A percentile compares a stretch with the other conserved stretches of the same genome.
Conservation (phyloP, 306 rosid genomes). For the Morella rubra region DNA sequence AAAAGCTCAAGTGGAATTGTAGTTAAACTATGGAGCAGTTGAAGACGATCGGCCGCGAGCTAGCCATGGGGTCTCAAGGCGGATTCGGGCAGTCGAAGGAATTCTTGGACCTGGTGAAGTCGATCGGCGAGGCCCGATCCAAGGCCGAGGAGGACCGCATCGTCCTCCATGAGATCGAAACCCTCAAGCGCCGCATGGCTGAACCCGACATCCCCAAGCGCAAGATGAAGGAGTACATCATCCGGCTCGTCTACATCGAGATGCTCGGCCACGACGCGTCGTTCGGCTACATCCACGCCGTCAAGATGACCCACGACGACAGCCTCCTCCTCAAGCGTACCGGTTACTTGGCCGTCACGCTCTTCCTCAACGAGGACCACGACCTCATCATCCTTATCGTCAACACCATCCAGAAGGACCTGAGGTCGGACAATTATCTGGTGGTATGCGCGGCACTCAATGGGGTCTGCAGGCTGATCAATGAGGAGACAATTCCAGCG, state of each 20-base stretch:
- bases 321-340: constrained; percentile 71
- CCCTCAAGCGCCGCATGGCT: constrained; percentile 76
- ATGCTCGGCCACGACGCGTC: constrained; percentile 97
- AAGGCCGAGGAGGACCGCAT: constrained; percentile 95
- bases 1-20: not conserved
- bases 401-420: constrained; percentile 94
- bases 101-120: constrained; percentile 82
- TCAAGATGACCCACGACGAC: constrained; percentile 93
- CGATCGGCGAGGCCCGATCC: constrained; percentile 97
- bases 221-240: constrained; percentile 93
- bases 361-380: constrained; percentile 77
- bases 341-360: constrained; percentile 91
- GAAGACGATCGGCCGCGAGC: constrained; percentile 88
- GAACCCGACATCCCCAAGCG: constrained; percentile 90
- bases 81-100: constrained; percentile 95
- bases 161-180: constrained; percentile 85
- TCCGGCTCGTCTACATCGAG: constrained; percentile 84
- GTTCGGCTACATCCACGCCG: constrained; percentile 93
- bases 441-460: constrained; percentile 85
- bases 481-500: constrained; percentile 94
- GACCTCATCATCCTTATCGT: constrained; percentile 91
- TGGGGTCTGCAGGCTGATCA: constrained; percentile 77
- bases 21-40: constrained; percentile 66
- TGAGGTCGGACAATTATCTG: constrained; percentile 77
- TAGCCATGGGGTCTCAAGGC: constrained; percentile 98